Evolutionary conservation across 164 flowering plant genomes (phyloP), one percentile per base, ranked within the genome.

Genomic region (Kalanchoe fedtschenkoi): DNA sequence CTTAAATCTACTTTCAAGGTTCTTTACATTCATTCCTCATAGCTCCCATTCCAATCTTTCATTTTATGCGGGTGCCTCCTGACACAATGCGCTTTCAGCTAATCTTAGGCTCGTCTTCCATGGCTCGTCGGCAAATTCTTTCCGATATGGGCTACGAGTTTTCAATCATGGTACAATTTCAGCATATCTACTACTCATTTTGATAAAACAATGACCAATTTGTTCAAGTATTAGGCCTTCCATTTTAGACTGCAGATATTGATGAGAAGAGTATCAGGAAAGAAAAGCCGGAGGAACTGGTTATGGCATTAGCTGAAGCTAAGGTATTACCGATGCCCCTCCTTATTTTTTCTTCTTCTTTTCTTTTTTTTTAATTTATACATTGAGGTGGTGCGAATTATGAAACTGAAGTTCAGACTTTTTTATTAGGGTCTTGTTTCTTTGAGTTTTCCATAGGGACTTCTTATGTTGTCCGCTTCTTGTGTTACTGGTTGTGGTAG

Each of bases 211-310:
- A 58, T 30, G 1, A 42, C 10, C 29, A 3, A 34, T 19, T 34
- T 6, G 26, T n/a, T 24, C 21, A 58, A 58, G 46, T 42, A 34
- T 58, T 19, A 19, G 61, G 41, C 5, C 13, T 33, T 58, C 11
- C 1, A 5, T 33, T n/a, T n/a, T 65, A 74, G 83, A 77, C 77
- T 62, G 83, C 80, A 77, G 83, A 76, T 34, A 77, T 79, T 6
- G 77, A 79, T 61, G 83, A 79, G 63, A 75, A 72, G 38, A 32
- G 62, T 39, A 72, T 79, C n/a, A 70, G 83, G 73, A 77, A 46
- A 65, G 83, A 77, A 34, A 75, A 70, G 75, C 78, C 83, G 2
- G 78, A 79, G 62, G 83, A 79, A 0, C 69, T 79, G 72, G 83
- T 79, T 9, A 61, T 65, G 72, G 78, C 78, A 60, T 57, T 79